phyloP scores from a whole-genome alignment of 2,329 filamentous ascomycete genomes.

The Alternaria sp. region DNA sequence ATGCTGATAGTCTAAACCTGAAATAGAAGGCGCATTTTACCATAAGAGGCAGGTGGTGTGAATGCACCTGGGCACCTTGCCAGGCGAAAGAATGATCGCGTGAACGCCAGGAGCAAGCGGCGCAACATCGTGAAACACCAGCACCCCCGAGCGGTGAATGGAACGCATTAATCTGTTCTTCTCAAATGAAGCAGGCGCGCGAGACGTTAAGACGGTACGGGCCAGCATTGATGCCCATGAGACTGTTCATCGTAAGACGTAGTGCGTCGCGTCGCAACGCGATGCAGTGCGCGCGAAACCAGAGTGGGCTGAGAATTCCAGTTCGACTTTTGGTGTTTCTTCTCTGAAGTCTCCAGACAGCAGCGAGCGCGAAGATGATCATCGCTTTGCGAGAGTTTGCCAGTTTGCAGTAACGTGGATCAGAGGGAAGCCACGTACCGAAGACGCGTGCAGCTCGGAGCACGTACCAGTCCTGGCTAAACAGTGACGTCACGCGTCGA shows the following conservation, averaged over 20 bases:
- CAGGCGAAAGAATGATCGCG: neutral
- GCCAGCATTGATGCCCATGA: neutral
- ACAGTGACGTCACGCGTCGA: neutral
- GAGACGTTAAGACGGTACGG: neutral
- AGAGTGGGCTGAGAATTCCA: neutral
- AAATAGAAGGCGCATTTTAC: neutral
- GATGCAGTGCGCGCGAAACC: neutral
- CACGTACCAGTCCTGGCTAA: neutral
- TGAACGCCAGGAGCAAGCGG: neutral
- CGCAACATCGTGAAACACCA: neutral
- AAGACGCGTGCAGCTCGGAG: neutral
- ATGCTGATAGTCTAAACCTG: neutral
- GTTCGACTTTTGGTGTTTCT: neutral
- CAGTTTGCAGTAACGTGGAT: neutral
- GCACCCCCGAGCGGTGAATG: neutral
- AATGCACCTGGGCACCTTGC: neutral
- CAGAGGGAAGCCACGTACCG: neutral
- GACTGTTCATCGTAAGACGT: neutral
- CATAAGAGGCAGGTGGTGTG: neutral
- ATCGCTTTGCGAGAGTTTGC: neutral
- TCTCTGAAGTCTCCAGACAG: neutral
- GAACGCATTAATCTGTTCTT: neutral
- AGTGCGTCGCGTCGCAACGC: neutral
- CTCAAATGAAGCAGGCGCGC: neutral
- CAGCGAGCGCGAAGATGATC: neutral